Conservation (phyloP, 805 yeast species). For the Candida incommunis region DNA sequence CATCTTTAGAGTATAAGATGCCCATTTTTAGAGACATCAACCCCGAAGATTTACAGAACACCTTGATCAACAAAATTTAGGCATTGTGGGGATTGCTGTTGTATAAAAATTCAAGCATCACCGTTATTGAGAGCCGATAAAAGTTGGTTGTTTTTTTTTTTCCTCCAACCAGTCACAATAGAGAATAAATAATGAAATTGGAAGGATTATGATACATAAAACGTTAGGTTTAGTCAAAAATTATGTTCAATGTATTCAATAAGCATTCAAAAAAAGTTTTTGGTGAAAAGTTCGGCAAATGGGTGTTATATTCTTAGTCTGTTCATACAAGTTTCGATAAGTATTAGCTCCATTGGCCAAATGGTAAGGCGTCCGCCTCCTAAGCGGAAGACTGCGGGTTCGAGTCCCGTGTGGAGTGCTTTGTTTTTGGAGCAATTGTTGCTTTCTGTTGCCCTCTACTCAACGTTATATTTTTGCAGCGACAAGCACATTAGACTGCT, state of each 20-base stretch:
- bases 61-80: neutral
- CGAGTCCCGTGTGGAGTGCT: constrained; percentile 50
- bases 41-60: neutral
- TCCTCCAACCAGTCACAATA: no score
- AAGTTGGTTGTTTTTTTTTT: no score
- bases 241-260: neutral
- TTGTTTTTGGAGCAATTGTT: no score
- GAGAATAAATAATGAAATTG: neutral
- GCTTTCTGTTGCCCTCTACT: constrained; percentile 1
- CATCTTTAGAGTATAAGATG: neutral
- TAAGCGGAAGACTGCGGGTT: constrained; percentile 57
- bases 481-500: no score
- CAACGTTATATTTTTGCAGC: neutral
- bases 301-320: neutral
- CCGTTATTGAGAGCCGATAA: no score
- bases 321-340: neutral
- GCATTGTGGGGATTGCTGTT: no score
- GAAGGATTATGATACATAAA: neutral
- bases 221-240: no score
- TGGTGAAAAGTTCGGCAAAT: neutral
- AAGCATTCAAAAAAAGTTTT: neutral
- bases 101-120: no score
- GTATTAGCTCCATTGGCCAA: constrained; percentile 43
- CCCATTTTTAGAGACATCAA: neutral
- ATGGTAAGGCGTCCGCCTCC: constrained; percentile 60